Evolutionary conservation across 83 land plant species (phyloP).

Genomic region (Picea abies): DNA sequence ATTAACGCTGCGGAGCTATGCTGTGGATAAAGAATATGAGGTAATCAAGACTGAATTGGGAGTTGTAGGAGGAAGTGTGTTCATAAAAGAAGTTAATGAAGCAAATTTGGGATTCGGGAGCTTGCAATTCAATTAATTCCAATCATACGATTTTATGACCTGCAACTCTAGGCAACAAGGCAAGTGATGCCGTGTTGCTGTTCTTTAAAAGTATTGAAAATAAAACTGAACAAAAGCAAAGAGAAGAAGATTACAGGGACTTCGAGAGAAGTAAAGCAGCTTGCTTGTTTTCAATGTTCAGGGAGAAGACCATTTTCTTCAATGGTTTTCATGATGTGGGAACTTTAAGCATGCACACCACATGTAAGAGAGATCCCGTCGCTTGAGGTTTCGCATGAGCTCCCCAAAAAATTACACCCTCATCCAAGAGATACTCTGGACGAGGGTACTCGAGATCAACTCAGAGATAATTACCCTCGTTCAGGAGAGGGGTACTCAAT

Average conservation of each 20-base stretch:
- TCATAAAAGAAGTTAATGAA: not conserved
- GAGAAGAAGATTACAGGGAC: not conserved
- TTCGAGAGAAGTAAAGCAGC: not conserved
- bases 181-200: not conserved
- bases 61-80: not conserved
- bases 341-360: conserved; percentile 2
- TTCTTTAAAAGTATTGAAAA: conserved; percentile 2
- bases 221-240: not conserved
- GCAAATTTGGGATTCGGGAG: not conserved
- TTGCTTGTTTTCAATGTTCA: not conserved
- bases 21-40: not conserved
- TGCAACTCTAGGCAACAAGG: not conserved
- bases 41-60: not conserved
- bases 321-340: conserved; percentile 20
- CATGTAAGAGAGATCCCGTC: not conserved
- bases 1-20: not conserved
- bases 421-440: too few species aligned
- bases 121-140: conserved; percentile 19
- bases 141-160: conserved; percentile 14
- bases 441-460: too few species aligned
- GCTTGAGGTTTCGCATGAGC: conserved; percentile 11
- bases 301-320: conserved; percentile 20
- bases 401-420: not conserved
- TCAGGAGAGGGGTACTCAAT: too few species aligned
- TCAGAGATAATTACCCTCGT: too few species aligned